phyloP scores from a whole-genome alignment of 495 filamentous ascomycete genomes.

The Neurospora sp. region DNA sequence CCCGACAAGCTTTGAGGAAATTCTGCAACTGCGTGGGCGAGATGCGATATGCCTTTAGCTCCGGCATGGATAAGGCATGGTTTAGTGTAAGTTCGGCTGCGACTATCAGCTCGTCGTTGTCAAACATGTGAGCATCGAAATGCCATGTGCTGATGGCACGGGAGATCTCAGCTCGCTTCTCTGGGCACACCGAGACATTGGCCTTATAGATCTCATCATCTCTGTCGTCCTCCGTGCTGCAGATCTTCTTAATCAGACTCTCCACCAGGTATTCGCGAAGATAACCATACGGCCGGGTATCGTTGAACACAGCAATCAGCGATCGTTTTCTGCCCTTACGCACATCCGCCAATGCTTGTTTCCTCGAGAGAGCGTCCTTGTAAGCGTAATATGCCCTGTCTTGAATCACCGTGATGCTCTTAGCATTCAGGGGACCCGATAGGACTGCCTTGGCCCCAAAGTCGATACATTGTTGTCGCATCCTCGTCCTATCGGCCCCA shows the following conservation, averaged over 20 bases:
- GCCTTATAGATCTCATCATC: conserved; percentile 31
- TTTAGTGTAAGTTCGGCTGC: conserved; percentile 75
- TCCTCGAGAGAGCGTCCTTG: conserved; percentile 57
- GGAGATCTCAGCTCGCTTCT: conserved; percentile 53
- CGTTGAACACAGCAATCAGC: conserved; percentile 82
- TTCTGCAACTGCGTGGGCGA: conserved; percentile 52
- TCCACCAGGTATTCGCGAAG: conserved; percentile 81
- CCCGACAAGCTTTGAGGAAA: conserved; percentile 74
- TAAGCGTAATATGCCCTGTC: conserved; percentile 75
- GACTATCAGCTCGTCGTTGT: conserved; percentile 77
- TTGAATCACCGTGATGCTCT: conserved; percentile 60
- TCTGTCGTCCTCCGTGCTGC: conserved; percentile 49
- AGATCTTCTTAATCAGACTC: conserved; percentile 83
- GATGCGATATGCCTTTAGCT: conserved; percentile 68
- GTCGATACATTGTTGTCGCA: conserved; percentile 61
- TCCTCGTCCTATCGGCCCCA: conserved; percentile 31
- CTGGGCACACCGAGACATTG: conserved; percentile 39
- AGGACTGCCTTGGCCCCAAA: conserved; percentile 80
- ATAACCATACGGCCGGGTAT: conserved; percentile 73
- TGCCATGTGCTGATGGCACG: conserved; percentile 68
- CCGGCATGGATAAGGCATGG: conserved; percentile 75
- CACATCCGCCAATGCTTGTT: conserved; percentile 53
- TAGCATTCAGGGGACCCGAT: conserved; percentile 59
- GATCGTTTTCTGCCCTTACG: conserved; percentile 72
- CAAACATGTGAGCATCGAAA: conserved; percentile 81